Conservation (phyloP, 73 alveolate genomes). For the Uronychia binucleata region DNA sequence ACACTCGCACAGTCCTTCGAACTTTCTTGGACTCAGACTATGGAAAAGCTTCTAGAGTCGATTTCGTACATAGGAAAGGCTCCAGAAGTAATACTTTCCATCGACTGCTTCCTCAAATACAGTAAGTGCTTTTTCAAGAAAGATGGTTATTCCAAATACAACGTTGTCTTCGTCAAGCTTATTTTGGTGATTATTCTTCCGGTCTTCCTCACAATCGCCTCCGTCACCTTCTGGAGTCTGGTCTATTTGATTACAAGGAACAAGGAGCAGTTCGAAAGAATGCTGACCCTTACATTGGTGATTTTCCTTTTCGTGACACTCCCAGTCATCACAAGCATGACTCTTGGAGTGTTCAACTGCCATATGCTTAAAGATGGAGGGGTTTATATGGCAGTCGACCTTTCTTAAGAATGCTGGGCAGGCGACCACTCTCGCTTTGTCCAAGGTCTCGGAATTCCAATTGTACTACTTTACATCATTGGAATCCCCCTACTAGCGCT, state of each 20-base stretch:
- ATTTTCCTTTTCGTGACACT: slow-evolving; percentile 38
- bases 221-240: not conserved
- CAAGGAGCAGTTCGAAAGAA: not conserved
- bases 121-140: not conserved
- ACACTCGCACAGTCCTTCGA: slow-evolving; percentile 46
- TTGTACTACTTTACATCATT: slow-evolving; percentile 36
- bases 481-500: slow-evolving; percentile 29
- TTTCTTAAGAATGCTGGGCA: slow-evolving; percentile 41
- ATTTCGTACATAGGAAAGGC: slow-evolving; percentile 21
- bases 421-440: slow-evolving; percentile 23
- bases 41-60: slow-evolving; percentile 20
- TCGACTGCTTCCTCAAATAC: slow-evolving; percentile 43
- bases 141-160: not conserved
- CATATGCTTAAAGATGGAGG: slow-evolving; percentile 7
- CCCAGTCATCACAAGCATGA: slow-evolving; percentile 35
- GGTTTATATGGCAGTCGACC: slow-evolving; percentile 8
- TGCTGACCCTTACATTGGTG: slow-evolving; percentile 12
- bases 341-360: slow-evolving; percentile 47
- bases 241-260: slow-evolving; percentile 18
- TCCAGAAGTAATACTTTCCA: slow-evolving; percentile 47
- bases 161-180: slow-evolving; percentile 4
- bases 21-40: slow-evolving; percentile 47
- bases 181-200: slow-evolving; percentile 1
- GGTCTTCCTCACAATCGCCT: not conserved
- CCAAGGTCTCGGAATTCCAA: slow-evolving; percentile 37